Evolutionary conservation across 2,329 filamentous ascomycete species (phyloP), one percentile per base, ranked within the genome.

Genomic region (Calonectria pseudoturangicola): DNA sequence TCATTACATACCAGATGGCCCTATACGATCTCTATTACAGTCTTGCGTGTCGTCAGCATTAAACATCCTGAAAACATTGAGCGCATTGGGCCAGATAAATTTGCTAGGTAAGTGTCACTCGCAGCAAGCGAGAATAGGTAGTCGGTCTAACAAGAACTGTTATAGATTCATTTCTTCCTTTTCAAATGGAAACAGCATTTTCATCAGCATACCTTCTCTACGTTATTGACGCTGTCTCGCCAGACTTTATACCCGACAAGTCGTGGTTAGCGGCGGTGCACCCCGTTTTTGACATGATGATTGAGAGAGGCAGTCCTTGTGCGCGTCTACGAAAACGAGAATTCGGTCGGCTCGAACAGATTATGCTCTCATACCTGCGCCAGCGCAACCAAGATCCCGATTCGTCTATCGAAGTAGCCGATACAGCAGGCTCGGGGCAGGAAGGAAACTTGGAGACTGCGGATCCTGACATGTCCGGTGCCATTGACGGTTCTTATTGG

Each of bases 291-390:
- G 65, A 67, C 39, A 67, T 58, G 50, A 67, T 67, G 65, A 54
- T 56, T 21, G 65, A 36, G 16, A 30, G 65, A 28, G 70, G 65
- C 3, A 72, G 70, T 16, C 70, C 65, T 15, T 66, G 56, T 18
- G 33, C 70, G 39, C 70, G 43, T 8, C 70, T 72, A 10, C 70
- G 70, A 18, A 72, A 72, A 36, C 45, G 70, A 4, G 70, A 72
- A 27, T 33, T 72, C 10, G 45, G 62, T 7, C 70, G 65, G 1
- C 58, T 72, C 9, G 70, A 72, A 27, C 70, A 72, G n/a, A 72
- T 68, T n/a, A 72, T 72, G 65, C 56, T 58, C 9, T 68, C 54
- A 12, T 72, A 63, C 28, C 28, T 72, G 62, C 48, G 18, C 47
- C 36, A 62, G 9, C 47, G 64, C 36, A 43, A 36, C 27, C 45